Conservation (phyloP, 257 asterid species). For the Salvia splendens region DNA sequence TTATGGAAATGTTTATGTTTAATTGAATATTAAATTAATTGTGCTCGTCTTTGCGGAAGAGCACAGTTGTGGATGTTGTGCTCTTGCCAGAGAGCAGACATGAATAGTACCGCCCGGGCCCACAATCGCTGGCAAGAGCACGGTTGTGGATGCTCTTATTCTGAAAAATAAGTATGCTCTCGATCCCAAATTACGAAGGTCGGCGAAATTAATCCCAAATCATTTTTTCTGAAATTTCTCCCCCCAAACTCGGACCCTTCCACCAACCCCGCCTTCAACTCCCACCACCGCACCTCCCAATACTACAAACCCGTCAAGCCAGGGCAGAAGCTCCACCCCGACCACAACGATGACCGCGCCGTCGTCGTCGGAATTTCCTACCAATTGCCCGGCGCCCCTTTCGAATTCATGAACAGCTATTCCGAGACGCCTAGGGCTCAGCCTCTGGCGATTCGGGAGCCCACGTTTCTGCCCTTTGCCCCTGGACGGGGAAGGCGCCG, state of each 20-base stretch:
- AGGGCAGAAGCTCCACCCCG: slow-evolving; percentile 58
- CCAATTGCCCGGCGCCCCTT: slow-evolving; percentile 89
- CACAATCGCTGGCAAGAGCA: too few species aligned
- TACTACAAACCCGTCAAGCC: slow-evolving; percentile 82
- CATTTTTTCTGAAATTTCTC: too few species aligned
- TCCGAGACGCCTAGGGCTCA: slow-evolving; percentile 79
- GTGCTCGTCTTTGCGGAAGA: too few species aligned
- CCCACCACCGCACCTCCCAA: slow-evolving; percentile 60
- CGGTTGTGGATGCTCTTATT: too few species aligned
- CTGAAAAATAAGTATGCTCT: too few species aligned
- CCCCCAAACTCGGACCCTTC: slow-evolving; percentile 18
- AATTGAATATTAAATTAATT: too few species aligned
- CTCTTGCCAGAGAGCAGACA: too few species aligned
- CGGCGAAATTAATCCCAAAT: too few species aligned
- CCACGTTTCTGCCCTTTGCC: slow-evolving; percentile 88
- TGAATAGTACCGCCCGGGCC: too few species aligned
- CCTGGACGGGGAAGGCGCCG: slow-evolving; percentile 98
- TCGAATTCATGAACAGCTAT: slow-evolving; percentile 86
- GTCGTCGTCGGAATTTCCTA: slow-evolving; percentile 74
- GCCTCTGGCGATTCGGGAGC: slow-evolving; percentile 89
- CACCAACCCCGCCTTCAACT: slow-evolving; percentile 55
- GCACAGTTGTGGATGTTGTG: too few species aligned
- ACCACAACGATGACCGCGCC: slow-evolving; percentile 54
- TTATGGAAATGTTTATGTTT: too few species aligned
- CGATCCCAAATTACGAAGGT: too few species aligned